Evolutionary conservation across 78 protist species (phyloP).

Genomic region (Dictyostelium intermedium): DNA sequence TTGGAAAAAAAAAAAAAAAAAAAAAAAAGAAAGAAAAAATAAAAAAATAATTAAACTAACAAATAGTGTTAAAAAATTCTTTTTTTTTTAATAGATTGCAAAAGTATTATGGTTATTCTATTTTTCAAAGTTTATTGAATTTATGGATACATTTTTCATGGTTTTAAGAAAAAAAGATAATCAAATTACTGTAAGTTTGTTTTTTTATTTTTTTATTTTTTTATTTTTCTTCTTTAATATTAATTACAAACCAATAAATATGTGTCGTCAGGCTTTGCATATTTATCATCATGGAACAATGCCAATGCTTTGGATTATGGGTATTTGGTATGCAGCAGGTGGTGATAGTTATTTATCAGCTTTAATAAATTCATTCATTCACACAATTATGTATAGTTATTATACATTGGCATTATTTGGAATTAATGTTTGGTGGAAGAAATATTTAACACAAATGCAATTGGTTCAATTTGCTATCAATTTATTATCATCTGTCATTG

Average conservation of each 20-base stretch:
- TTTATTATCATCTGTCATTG: background rate
- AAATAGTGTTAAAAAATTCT: too few relatives aligned
- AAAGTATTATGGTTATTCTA: slow-evolving; percentile 70
- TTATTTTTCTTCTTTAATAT: background rate
- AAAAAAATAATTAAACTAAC: too few relatives aligned
- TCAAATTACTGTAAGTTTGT: slow-evolving; percentile 17
- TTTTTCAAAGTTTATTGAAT: slow-evolving; percentile 72
- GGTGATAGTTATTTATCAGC: slow-evolving; percentile 79
- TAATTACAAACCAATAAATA: too few relatives aligned
- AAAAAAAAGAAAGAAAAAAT: background rate
- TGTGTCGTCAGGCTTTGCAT: slow-evolving; percentile 55
- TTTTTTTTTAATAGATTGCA: slow-evolving; percentile 83
- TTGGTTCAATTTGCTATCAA: slow-evolving; percentile 63
- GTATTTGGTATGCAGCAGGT: slow-evolving; percentile 68
- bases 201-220: background rate
- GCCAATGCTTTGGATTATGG: slow-evolving; percentile 68
- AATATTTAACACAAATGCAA: slow-evolving; percentile 81
- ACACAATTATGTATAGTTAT: slow-evolving; percentile 80
- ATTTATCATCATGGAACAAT: slow-evolving; percentile 80
- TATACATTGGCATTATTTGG: slow-evolving; percentile 54
- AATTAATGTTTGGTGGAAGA: slow-evolving; percentile 76
- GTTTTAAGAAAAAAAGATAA: slow-evolving; percentile 4
- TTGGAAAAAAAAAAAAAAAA: background rate
- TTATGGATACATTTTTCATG: slow-evolving; percentile 76
- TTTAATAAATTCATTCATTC: slow-evolving; percentile 61